These are phyloP conservation scores for Chaetomium strumarium DNA, from an alignment of 2,329 filamentous ascomycete genomes.

Conservation along the genomic window DNA sequence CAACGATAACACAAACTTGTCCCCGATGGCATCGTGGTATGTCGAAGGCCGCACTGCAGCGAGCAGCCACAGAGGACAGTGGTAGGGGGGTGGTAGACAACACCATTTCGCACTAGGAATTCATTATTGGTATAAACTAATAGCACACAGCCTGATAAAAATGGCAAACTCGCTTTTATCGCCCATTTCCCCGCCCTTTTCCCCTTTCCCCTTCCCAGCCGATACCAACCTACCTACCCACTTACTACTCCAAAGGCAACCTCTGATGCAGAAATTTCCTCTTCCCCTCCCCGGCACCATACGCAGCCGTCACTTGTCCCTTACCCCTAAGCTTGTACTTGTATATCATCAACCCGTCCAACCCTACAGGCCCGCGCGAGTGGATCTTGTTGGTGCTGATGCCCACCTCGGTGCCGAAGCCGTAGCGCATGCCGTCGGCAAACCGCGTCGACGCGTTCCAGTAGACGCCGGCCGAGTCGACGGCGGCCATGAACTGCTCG, in stretches of 20 bases:
- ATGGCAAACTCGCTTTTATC: not conserved
- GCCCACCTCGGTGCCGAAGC: constrained; percentile 95
- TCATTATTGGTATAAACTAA: not conserved
- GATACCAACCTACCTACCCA: not conserved
- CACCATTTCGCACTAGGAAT: not conserved
- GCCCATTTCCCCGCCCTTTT: too few species aligned
- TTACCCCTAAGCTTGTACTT: constrained; percentile 86
- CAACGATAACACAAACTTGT: too few species aligned
- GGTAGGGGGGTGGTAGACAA: not conserved
- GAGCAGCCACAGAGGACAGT: too few species aligned
- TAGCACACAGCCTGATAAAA: not conserved
- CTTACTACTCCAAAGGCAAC: constrained; percentile 36
- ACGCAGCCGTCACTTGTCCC: constrained; percentile 76
- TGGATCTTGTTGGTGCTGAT: constrained; percentile 99
- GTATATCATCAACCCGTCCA: constrained; percentile 94
- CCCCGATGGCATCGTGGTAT: too few species aligned
- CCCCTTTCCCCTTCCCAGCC: not conserved
- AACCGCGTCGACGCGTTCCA: constrained; percentile 96
- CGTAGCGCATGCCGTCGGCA: constrained; percentile 93
- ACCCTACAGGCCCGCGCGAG: constrained; percentile 81
- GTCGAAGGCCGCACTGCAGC: too few species aligned
- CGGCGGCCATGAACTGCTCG: constrained; percentile 73
- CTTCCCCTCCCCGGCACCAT: constrained; percentile 59
- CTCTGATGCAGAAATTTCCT: constrained; percentile 55
- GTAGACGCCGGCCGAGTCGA: constrained; percentile 90